phyloP scores from a whole-genome alignment of 257 asterid species.

The Buddleja alternifolia region DNA sequence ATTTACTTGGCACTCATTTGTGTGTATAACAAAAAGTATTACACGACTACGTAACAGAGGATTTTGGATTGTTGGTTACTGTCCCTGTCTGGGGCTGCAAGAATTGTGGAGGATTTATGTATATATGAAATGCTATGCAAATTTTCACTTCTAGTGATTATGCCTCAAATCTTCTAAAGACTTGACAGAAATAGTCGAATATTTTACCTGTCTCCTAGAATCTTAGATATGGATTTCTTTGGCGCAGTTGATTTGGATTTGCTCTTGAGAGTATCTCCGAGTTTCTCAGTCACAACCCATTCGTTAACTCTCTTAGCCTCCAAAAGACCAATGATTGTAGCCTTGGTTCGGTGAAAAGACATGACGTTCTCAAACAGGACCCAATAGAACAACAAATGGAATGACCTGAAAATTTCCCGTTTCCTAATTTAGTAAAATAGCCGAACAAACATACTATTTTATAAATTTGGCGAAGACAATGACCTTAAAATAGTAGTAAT shows the following conservation, averaged over 20 bases:
- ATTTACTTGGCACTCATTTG: too few relatives aligned
- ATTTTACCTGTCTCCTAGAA: slow-evolving; percentile 61
- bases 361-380: slow-evolving; percentile 72
- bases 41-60: too few relatives aligned
- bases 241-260: slow-evolving; percentile 35
- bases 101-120: too few relatives aligned
- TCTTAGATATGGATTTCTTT: slow-evolving; percentile 33
- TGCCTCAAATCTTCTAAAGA: too few relatives aligned
- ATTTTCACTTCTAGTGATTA: too few relatives aligned
- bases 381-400: slow-evolving; percentile 63
- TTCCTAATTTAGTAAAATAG: background rate
- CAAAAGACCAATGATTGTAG: slow-evolving; percentile 60
- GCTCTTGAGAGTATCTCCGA: slow-evolving; percentile 57
- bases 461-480: background rate
- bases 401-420: slow-evolving; percentile 46
- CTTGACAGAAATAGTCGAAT: background rate
- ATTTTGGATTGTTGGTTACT: too few relatives aligned
- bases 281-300: slow-evolving; percentile 76
- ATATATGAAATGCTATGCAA: too few relatives aligned
- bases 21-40: too few relatives aligned
- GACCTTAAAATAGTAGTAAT: background rate
- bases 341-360: slow-evolving; percentile 78
- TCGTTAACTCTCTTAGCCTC: slow-evolving; percentile 69
- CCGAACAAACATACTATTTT: background rate
- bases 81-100: too few relatives aligned